These are phyloP conservation scores for Vitis hybrid DNA, from an alignment of 177 flowering plant species.

Conservation along the genomic window DNA sequence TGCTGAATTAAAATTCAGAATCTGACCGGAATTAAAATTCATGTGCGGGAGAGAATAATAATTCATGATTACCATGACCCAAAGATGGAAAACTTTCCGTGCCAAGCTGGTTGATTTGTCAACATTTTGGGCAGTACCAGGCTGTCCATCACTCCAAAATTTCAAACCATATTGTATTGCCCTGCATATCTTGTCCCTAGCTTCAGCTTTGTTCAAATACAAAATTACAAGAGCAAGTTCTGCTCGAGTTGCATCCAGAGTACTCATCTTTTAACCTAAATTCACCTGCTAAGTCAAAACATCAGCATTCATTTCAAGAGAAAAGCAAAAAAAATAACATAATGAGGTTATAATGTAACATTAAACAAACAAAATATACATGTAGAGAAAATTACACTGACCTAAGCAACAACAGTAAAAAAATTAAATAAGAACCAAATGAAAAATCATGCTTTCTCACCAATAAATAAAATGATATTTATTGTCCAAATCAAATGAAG, in stretches of 20 bases:
- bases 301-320: not conserved
- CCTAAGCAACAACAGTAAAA: too few species aligned
- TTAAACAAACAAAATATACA: too few species aligned
- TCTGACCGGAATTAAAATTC: too few species aligned
- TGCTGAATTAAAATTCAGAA: too few species aligned
- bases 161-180: constrained; percentile 98
- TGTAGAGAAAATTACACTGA: too few species aligned
- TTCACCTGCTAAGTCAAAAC: constrained; percentile 16
- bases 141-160: constrained; percentile 84
- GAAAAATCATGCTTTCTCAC: too few species aligned
- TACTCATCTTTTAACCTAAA: constrained; percentile 51
- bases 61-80: too few species aligned
- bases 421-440: too few species aligned
- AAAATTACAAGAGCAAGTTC: constrained; percentile 85
- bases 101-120: constrained; percentile 96
- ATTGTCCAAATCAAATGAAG: too few species aligned
- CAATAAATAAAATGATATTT: too few species aligned
- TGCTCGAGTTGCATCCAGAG: constrained; percentile 81
- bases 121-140: constrained; percentile 95
- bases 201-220: constrained; percentile 94
- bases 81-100: constrained; percentile 96
- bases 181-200: constrained; percentile 98
- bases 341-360: too few species aligned
- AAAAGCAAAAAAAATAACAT: not conserved
- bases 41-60: too few species aligned